Base-by-base conservation (phyloP, 768 basidiomycete species). In the Chlorophyllum brunneum region DNA sequence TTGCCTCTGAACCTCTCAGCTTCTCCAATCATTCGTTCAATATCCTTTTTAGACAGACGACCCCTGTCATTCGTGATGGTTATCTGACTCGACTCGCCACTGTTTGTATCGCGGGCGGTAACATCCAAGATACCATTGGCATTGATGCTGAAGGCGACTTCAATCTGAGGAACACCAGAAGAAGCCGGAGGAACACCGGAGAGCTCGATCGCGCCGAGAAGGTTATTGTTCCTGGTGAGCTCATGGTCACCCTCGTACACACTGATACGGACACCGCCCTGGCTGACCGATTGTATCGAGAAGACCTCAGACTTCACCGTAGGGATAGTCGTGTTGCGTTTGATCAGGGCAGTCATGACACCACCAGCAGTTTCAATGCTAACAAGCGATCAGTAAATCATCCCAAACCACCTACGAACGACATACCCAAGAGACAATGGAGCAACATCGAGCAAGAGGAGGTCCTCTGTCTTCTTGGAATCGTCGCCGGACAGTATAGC, bases 201-300 rank as follows among this genome's bases (percentile, higher is more conserved):
- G 26, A 98, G 86, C 73, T 98, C 94, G 70, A 98, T 98, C 74
- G 98, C 97, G 67, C 95, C 95, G 66, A 98, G 90, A 27, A 94
- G 70, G 77, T 98, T 97, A 80, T 98, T 98, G 76, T 98, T 95
- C 79, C 95, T 97, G 55, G 95, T 97, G 65, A 92, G 90, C 24
- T 94, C 92, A 78, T 95, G 92, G 70, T 98, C 94, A 72, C 95
- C 95, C 78, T 98, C 95, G 74, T 83, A 97, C 31, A 98, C 95
- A 68, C 97, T 93, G 70, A 98, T 97, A 64, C 95, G 84, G 40
- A 98, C 95, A 79, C 94, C 93, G 51, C 94, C 93, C 69, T 98
- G 94, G 78, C 98, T 97, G 78, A 97, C 95, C 59, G 94, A 86
- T 78, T 95, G 94, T n/a, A 95, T 98, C 33, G 95, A 98, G 83